A percentile compares a stretch with the other conserved stretches of the same genome.
These are phyloP conservation scores for Bimuria novae-zelandiae DNA, from an alignment of 2,329 filamentous ascomycete genomes.

Conservation along the genomic window DNA sequence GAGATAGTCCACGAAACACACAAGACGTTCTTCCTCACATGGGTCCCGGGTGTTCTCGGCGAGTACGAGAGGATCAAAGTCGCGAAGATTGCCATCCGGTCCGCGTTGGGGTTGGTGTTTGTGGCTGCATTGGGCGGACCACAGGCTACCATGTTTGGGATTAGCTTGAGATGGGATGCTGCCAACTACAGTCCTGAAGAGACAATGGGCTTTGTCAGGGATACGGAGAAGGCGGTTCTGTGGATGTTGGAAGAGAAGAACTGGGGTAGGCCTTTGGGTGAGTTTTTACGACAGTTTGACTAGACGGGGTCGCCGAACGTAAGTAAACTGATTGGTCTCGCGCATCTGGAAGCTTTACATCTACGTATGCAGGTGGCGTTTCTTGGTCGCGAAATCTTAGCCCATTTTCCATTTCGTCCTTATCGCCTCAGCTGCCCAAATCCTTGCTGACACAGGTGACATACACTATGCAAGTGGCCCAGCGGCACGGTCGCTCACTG, in stretches of 20 bases:
- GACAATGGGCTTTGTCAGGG: neutral
- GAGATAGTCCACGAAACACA: neutral
- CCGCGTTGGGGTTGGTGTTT: constrained; percentile 5
- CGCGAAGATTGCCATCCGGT: neutral
- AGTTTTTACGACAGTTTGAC: neutral
- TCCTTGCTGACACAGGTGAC: too few species aligned
- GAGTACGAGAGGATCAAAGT: constrained; percentile 1
- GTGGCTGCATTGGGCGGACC: constrained; percentile 2
- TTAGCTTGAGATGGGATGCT: constrained; percentile 5
- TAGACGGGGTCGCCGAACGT: neutral
- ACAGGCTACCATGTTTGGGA: neutral
- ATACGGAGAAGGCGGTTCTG: constrained; percentile 2
- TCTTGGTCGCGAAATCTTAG: too few species aligned
- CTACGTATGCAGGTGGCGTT: neutral
- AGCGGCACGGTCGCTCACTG: too few species aligned
- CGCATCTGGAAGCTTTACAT: neutral
- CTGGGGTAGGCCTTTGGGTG: neutral
- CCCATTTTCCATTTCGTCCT: too few species aligned
- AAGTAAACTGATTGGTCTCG: too few species aligned
- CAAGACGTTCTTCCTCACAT: constrained; percentile 2
- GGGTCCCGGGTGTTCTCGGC: constrained; percentile 1
- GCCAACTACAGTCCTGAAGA: constrained; percentile 2
- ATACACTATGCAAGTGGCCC: too few species aligned
- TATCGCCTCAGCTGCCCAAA: too few species aligned
- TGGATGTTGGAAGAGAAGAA: constrained; percentile 7